Base-by-base conservation (phyloP, 805 yeast genomes). In the Yamadazyma paraphyllophila region DNA sequence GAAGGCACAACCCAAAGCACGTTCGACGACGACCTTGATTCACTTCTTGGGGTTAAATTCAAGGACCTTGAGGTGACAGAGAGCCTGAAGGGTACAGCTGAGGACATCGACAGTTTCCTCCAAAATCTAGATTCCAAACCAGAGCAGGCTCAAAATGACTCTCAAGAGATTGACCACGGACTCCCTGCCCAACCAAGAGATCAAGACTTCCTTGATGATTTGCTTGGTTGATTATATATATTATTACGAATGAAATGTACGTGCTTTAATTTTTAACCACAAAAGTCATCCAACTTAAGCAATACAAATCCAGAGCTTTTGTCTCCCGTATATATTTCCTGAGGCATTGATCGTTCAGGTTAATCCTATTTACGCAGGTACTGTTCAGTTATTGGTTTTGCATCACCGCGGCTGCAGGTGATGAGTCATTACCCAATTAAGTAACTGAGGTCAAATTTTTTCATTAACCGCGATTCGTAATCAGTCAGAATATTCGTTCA, bases 381-480 rank as follows among this genome's bases (percentile, higher is more conserved):
- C 24, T 20, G 6, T 20, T 20, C 24, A 20, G 24, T 20, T 20
- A 20, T 20, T 20, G 24, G 24, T 37, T n/a, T 32, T 34, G 30
- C 44, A 41, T 41, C 44, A 41, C 24, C 33, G 37, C 37, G 24
- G 26, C 31, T 41, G 44, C 44, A 42, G 45, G 3, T 46, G 32
- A 47, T 47, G 50, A 47, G 50, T 47, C 50, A 47, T 36, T 43
- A 39, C 47, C 47, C 36, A 14, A 44, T 44, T 39, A 36, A 17
- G 47, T 44, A 44, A 44, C 32, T 44, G 14, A 33, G 29, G 37
- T 7, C 11, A 8, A 36, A 44, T 32, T 26, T 30, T 35, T 39
- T 44, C 40, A 31, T 49, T 64, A 61, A 55, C 61, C 69, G 68
- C 69, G 67, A 62, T 63, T 61, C 66, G 61, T 59, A 49, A 63